Conservation (phyloP, 2,329 filamentous ascomycete species). For the Ampelomyces quisqualis region DNA sequence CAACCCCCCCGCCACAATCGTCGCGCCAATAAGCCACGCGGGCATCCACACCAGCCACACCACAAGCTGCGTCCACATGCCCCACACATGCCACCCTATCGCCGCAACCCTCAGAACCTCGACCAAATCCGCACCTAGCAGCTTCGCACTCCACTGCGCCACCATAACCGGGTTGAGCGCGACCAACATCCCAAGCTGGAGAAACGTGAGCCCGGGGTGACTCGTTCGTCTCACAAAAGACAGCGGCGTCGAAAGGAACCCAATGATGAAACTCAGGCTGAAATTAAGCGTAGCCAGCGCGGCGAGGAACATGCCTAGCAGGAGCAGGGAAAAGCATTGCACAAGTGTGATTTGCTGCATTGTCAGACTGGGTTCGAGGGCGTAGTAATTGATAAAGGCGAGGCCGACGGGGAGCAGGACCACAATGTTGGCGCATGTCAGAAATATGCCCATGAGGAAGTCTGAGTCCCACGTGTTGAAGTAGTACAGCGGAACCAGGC, state of each 20-base stretch:
- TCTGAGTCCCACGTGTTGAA: slow-evolving; percentile 72
- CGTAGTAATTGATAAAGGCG: slow-evolving; percentile 29
- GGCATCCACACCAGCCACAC: slow-evolving; percentile 98
- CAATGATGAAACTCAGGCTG: slow-evolving; percentile 81
- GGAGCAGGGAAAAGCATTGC: slow-evolving; percentile 88
- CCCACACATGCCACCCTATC: slow-evolving; percentile 86
- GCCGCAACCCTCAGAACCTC: slow-evolving; percentile 70
- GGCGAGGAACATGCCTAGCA: slow-evolving; percentile 88
- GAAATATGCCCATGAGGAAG: slow-evolving; percentile 28
- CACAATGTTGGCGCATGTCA: slow-evolving; percentile 37
- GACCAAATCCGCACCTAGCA: slow-evolving; percentile 44
- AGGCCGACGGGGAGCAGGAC: slow-evolving; percentile 36
- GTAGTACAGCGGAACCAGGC: slow-evolving; percentile 78
- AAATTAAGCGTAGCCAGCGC: slow-evolving; percentile 96
- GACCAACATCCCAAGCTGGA: slow-evolving; percentile 24
- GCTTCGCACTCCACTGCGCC: slow-evolving; percentile 26
- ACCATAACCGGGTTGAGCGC: slow-evolving; percentile 39
- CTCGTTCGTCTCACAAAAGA: slow-evolving; percentile 62
- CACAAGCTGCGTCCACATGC: slow-evolving; percentile 83
- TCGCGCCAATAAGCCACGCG: slow-evolving; percentile 70
- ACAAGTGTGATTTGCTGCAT: slow-evolving; percentile 73
- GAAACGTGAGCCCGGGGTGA: slow-evolving; percentile 9
- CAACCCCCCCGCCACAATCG: slow-evolving; percentile 32
- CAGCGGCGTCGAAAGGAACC: slow-evolving; percentile 74
- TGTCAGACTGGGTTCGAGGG: slow-evolving; percentile 53